Conservation (phyloP, 306 rosid species). For the Fragaria vesca region DNA sequence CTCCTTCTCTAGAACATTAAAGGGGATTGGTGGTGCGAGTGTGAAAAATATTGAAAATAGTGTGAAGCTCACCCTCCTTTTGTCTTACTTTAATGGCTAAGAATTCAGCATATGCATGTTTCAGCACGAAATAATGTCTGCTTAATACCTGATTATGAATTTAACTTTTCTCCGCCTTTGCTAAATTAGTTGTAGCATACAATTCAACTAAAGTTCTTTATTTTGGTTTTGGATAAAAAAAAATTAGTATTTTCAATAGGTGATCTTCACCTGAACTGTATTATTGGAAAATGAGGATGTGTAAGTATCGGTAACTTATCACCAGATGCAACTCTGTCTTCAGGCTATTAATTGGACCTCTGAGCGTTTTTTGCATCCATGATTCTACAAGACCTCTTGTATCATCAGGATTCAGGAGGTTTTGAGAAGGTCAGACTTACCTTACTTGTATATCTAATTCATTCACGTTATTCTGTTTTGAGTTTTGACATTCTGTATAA, state of each 20-base stretch:
- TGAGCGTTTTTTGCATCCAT: constrained; percentile 83
- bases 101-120: neutral
- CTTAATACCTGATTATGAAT: no score
- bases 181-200: neutral
- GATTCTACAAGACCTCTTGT: constrained; percentile 93
- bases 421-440: constrained; percentile 55
- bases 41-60: neutral
- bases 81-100: neutral
- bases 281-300: neutral
- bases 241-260: neutral
- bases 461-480: constrained; percentile 23
- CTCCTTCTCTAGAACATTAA: neutral
- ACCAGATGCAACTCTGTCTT: constrained; percentile 22
- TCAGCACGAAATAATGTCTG: no score
- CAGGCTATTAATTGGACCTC: constrained; percentile 78
- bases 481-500: neutral
- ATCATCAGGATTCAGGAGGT: constrained; percentile 36
- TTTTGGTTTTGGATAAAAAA: neutral
- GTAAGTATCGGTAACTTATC: neutral
- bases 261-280: neutral
- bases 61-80: neutral
- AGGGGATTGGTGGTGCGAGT: neutral
- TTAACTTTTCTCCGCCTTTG: neutral
- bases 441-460: constrained; percentile 9
- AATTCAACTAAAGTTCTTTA: neutral